Percentiles rank a stretch among this genome's conserved stretches.
These are phyloP conservation scores for Alloteropsis angusta DNA, from an alignment of 202 grass and related monocot species.

Conservation along the genomic window DNA sequence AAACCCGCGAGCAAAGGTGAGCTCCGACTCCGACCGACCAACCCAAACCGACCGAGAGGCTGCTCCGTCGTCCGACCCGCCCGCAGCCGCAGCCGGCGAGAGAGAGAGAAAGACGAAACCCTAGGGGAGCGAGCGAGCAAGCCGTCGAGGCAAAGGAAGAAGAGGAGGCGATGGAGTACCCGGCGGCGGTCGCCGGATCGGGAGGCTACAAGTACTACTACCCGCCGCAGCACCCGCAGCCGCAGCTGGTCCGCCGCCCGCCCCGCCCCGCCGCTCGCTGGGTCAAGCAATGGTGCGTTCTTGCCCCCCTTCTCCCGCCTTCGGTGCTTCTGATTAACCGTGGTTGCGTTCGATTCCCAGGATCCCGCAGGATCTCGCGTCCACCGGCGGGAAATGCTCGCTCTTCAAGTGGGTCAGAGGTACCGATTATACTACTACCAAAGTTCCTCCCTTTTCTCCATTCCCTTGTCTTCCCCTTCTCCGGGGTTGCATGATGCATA, in stretches of 20 bases:
- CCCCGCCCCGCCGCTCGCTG: constrained; percentile 54
- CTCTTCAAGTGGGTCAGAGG: constrained; percentile 88
- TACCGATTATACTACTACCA: neutral
- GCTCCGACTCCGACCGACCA: neutral
- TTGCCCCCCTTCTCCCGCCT: neutral
- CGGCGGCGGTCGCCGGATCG: constrained; percentile 3
- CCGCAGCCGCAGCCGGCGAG: neutral
- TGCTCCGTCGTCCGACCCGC: neutral
- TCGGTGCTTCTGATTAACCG: neutral
- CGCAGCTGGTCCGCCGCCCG: constrained; percentile 26
- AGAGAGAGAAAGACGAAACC: neutral
- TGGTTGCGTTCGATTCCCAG: constrained; percentile 18
- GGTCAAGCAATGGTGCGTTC: constrained; percentile 70
- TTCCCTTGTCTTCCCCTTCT: neutral
- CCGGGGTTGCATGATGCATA: neutral
- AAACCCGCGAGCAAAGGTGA: neutral
- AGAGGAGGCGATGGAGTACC: constrained; percentile 35
- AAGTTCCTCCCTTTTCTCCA: neutral
- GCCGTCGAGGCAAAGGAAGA: neutral
- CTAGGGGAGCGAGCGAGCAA: neutral
- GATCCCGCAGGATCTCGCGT: constrained; percentile 65
- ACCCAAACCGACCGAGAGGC: neutral
- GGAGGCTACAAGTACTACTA: constrained; percentile 36
- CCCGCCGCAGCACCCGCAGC: constrained; percentile 21
- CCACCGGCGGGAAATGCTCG: constrained; percentile 49